Evolutionary conservation across 495 filamentous ascomycete species (phyloP).

Genomic region (Barbatosphaeria neglecta): DNA sequence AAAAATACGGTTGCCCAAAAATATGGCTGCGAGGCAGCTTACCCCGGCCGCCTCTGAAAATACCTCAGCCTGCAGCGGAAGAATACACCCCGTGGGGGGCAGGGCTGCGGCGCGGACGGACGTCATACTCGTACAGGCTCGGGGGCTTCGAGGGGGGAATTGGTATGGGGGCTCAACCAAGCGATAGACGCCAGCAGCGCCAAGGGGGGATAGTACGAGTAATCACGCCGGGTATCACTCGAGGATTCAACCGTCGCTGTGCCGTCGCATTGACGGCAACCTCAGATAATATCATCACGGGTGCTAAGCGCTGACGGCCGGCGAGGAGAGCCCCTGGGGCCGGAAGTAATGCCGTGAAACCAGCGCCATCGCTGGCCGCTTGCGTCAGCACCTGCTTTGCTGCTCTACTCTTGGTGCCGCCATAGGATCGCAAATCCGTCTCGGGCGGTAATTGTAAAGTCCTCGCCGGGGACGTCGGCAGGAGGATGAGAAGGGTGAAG

Average conservation of each 20-base stretch:
- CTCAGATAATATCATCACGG: not conserved
- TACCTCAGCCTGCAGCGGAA: not conserved
- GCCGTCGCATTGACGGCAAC: not conserved
- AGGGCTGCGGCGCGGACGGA: not conserved
- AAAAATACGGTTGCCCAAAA: no score
- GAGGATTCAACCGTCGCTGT: not conserved
- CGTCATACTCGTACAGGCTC: no score
- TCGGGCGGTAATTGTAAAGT: no score
- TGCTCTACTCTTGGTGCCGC: no score
- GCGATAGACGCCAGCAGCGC: not conserved
- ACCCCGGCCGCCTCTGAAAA: not conserved
- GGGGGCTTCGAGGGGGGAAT: not conserved
- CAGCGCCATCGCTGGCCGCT: no score
- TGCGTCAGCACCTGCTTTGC: no score
- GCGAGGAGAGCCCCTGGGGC: not conserved
- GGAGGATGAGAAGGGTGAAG: no score
- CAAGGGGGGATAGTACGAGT: not conserved
- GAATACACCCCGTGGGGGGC: not conserved
- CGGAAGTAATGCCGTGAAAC: no score
- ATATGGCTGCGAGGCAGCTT: no score
- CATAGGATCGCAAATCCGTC: no score
- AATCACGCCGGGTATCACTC: no score
- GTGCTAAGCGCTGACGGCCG: not conserved
- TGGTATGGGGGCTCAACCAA: not conserved
- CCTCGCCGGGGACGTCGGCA: no score